phyloP scores from a whole-genome alignment of 495 filamentous ascomycete genomes.

The Cercophora sp. region DNA sequence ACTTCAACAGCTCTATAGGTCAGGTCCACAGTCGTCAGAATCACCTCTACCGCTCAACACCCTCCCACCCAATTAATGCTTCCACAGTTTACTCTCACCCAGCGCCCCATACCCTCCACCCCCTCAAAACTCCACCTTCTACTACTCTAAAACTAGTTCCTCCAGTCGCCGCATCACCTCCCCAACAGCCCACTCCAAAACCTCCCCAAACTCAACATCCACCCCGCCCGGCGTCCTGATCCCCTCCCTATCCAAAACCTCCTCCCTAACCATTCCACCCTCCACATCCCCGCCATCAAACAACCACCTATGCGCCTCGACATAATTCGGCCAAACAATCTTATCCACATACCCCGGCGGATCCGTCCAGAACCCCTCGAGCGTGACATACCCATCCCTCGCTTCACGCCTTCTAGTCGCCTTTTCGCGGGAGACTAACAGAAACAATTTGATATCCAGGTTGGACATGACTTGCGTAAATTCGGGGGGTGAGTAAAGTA shows the following conservation, averaged over 20 bases:
- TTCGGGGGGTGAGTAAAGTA: slow-evolving; percentile 59
- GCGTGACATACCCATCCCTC: slow-evolving; percentile 79
- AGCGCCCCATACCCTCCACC: too few species aligned
- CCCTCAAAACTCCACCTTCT: background rate
- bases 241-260: slow-evolving; percentile 38
- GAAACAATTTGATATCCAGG: slow-evolving; percentile 72
- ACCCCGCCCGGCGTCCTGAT: slow-evolving; percentile 41
- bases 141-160: slow-evolving; percentile 12
- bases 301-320: slow-evolving; percentile 69
- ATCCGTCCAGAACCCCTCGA: slow-evolving; percentile 90
- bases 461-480: slow-evolving; percentile 43
- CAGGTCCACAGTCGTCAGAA: too few species aligned
- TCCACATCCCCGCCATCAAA: slow-evolving; percentile 64
- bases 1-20: too few species aligned
- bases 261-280: slow-evolving; percentile 42
- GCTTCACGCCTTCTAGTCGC: slow-evolving; percentile 67
- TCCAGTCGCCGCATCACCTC: slow-evolving; percentile 41
- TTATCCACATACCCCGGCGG: slow-evolving; percentile 91
- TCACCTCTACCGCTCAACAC: too few species aligned
- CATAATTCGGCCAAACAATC: slow-evolving; percentile 94
- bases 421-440: slow-evolving; percentile 56
- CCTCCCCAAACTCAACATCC: slow-evolving; percentile 48
- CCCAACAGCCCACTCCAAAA: slow-evolving; percentile 53
- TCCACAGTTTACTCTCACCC: too few species aligned
- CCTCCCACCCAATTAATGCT: too few species aligned